Percentiles rank a stretch among this genome's conserved stretches.
phyloP scores from a whole-genome alignment of 129 eudicot species.

The Gnaphalium uliginosum region DNA sequence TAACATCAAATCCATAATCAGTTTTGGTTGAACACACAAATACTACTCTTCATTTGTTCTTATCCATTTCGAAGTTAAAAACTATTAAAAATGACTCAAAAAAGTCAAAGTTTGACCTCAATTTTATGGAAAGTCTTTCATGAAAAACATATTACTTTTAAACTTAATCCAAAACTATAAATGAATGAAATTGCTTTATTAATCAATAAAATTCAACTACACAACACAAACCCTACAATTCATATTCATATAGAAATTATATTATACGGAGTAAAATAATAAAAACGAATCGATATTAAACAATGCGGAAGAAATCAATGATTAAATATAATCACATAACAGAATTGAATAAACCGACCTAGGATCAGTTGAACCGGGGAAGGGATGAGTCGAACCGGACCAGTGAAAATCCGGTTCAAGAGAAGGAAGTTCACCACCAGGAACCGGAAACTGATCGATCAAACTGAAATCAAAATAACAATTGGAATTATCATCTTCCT shows the following conservation, averaged over 20 bases:
- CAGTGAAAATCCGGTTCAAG: slow-evolving; percentile 49
- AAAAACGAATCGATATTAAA: background rate
- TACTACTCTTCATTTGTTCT: too few relatives aligned
- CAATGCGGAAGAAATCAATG: background rate
- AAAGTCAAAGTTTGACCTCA: background rate
- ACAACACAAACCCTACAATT: too few relatives aligned
- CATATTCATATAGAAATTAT: too few relatives aligned
- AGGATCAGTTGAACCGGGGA: background rate
- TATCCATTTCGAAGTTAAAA: too few relatives aligned
- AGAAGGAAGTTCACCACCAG: slow-evolving; percentile 58
- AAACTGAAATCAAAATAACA: slow-evolving; percentile 51
- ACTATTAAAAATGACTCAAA: too few relatives aligned
- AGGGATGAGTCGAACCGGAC: slow-evolving; percentile 32
- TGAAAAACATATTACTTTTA: too few relatives aligned
- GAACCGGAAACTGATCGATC: slow-evolving; percentile 50
- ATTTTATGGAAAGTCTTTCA: too few relatives aligned
- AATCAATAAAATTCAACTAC: too few relatives aligned
- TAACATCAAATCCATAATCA: background rate
- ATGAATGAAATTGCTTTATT: too few relatives aligned
- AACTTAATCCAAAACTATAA: too few relatives aligned
- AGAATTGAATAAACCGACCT: slow-evolving; percentile 37
- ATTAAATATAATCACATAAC: background rate
- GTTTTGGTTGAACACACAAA: too few relatives aligned
- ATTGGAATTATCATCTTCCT: slow-evolving; percentile 46
- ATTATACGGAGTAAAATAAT: too few relatives aligned